Conservation (phyloP, 192 early-diverging fungal genomes). For the Radiomyces spectabilis region DNA sequence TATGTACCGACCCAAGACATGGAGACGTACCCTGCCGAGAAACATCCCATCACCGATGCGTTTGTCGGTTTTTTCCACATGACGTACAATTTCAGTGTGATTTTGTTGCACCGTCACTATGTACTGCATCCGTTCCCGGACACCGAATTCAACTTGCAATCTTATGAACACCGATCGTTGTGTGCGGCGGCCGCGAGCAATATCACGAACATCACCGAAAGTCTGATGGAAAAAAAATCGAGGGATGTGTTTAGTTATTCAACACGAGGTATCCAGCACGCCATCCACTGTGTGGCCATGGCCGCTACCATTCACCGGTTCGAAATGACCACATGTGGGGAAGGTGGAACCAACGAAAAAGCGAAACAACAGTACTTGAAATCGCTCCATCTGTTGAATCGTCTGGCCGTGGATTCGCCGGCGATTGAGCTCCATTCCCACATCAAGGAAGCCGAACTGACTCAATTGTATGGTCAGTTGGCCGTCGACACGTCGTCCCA, state of each 20-base stretch:
- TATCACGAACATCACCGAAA: conserved; percentile 41
- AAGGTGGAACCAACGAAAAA: neutral
- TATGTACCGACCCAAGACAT: conserved; percentile 21
- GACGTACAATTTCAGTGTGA: conserved; percentile 40
- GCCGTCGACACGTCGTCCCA: neutral
- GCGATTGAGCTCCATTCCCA: neutral
- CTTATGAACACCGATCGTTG: conserved; percentile 34
- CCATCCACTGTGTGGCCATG: conserved; percentile 41
- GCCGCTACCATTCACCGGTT: conserved; percentile 40
- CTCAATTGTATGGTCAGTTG: conserved; percentile 16
- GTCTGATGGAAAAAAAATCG: conserved; percentile 32
- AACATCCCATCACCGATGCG: conserved; percentile 16
- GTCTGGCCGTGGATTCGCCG: conserved; percentile 1
- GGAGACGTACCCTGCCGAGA: conserved; percentile 20
- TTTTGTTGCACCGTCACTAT: conserved; percentile 47
- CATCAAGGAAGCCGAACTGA: conserved; percentile 13
- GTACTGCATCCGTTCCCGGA: conserved; percentile 1
- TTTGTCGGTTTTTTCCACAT: conserved; percentile 50
- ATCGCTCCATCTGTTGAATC: conserved; percentile 7
- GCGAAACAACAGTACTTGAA: conserved; percentile 12
- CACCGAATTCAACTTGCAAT: neutral
- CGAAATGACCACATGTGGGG: conserved; percentile 1
- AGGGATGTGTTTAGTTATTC: conserved; percentile 37
- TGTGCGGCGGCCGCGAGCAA: conserved; percentile 43
- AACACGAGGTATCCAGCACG: conserved; percentile 41